Evolutionary conservation across 345 rosid genomes (phyloP).

Genomic region (Eucalyptus guilfoylei): DNA sequence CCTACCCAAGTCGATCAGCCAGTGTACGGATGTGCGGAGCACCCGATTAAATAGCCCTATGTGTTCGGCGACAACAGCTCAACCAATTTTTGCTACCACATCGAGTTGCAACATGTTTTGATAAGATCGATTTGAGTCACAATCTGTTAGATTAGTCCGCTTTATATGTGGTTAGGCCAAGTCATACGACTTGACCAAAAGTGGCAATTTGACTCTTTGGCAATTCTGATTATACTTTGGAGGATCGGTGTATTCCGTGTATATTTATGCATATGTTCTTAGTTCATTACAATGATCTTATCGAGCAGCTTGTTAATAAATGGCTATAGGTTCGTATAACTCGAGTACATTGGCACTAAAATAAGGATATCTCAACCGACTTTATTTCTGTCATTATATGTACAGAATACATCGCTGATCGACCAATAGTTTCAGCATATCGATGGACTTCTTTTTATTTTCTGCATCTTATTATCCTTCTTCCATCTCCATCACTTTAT

Average conservation of each 20-base stretch:
- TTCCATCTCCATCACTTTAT: neutral
- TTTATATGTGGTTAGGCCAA: neutral
- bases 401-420: neutral
- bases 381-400: neutral
- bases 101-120: too few relatives aligned
- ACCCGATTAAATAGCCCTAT: neutral
- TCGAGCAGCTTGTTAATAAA: neutral
- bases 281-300: neutral
- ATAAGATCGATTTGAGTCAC: too few relatives aligned
- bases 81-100: neutral
- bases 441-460: neutral
- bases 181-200: neutral
- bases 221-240: neutral
- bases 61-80: neutral
- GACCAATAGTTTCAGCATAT: neutral
- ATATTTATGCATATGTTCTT: neutral
- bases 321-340: neutral
- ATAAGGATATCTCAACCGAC: neutral
- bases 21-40: neutral
- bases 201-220: neutral
- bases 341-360: neutral
- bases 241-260: neutral
- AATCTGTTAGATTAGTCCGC: neutral
- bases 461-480: neutral
- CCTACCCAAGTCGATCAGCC: neutral